Evolutionary conservation across 2,329 filamentous ascomycete species (phyloP), one percentile per base, ranked within the genome.

Genomic region (Curvularia spicifera): DNA sequence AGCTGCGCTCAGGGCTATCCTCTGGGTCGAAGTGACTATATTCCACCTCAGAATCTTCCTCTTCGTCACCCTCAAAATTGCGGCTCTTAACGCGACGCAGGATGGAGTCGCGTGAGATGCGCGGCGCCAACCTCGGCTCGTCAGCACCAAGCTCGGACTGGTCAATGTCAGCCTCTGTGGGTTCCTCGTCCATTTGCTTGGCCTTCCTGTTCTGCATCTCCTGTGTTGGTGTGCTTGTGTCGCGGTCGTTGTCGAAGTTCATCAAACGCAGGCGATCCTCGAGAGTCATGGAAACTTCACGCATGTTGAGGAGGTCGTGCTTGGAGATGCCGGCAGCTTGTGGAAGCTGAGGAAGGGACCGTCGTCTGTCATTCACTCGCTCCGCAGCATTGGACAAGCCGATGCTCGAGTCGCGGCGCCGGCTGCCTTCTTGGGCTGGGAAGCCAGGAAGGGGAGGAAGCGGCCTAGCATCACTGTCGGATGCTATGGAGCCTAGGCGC

Each of bases 71-170:
- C 18, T 88, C 85, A 44, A 84, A 81, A 47, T 80, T 81, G 60
- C 76, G 80, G 74, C 76, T 91, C 73, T 95, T 91, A 54, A 97
- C 89, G 61, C 94, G 92, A 52, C 91, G 89, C 68, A 98, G 82
- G 67, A 98, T 98, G 0, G 93, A 97, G 74, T 98, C 95, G 37
- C 94, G 87, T 8, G 94, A 97, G 71, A 98, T 96, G 53, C 89
- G 89, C 10, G 90, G 91, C 13, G 89, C 79, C 64, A 31, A 29
- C 28, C 89, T 83, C 67, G 89, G 89, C 57, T 88, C 85, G 8
- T 76, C 71, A 50, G 64, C 40, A 10, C 60, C 60, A 22, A 72
- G 47, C 39, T 74, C 72, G n/a, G 61, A 68, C 31, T 61, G 58
- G 12, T 76, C 74, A 12, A 79, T 76, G 22, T 78, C 63, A 9